These are phyloP conservation scores for Nakaseomyces uthaithaninus DNA, from an alignment of 1,139 yeast genomes.

Conservation along the genomic window DNA sequence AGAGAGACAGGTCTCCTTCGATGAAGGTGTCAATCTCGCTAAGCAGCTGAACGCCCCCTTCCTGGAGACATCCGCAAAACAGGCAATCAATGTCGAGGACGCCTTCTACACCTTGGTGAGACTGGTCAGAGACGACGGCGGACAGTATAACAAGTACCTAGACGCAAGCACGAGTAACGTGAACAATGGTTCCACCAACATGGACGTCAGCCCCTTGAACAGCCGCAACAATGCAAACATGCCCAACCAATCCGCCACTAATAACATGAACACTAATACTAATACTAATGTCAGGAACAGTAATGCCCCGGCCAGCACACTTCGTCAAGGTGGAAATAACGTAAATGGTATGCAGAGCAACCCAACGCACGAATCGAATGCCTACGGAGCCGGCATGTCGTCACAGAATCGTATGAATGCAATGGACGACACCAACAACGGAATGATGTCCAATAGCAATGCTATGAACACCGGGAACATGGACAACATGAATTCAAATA, in stretches of 20 bases:
- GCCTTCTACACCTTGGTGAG: constrained; percentile 75
- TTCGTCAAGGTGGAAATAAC: constrained; percentile 2
- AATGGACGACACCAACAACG: not conserved
- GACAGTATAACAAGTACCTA: constrained; percentile 21
- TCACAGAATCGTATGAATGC: not conserved
- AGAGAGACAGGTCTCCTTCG: constrained; percentile 74
- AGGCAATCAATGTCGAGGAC: constrained; percentile 87
- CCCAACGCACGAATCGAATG: too few relatives aligned
- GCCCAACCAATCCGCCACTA: too few relatives aligned
- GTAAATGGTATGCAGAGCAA: too few relatives aligned
- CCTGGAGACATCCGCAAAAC: constrained; percentile 90
- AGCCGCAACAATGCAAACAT: not conserved
- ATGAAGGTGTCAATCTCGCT: constrained; percentile 75
- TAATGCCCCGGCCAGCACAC: not conserved
- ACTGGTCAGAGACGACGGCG: constrained; percentile 43
- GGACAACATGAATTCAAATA: not conserved
- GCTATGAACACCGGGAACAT: not conserved
- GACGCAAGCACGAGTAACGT: constrained; percentile 8
- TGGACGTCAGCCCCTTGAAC: constrained; percentile 3
- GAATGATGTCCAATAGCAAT: not conserved
- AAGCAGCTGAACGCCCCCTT: constrained; percentile 68
- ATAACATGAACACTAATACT: not conserved
- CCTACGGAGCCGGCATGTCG: not conserved
- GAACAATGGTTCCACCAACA: not conserved
- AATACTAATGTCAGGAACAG: not conserved